Evolutionary conservation across 1,139 yeast species (phyloP).

Genomic region (Protomyces macrosporus): DNA sequence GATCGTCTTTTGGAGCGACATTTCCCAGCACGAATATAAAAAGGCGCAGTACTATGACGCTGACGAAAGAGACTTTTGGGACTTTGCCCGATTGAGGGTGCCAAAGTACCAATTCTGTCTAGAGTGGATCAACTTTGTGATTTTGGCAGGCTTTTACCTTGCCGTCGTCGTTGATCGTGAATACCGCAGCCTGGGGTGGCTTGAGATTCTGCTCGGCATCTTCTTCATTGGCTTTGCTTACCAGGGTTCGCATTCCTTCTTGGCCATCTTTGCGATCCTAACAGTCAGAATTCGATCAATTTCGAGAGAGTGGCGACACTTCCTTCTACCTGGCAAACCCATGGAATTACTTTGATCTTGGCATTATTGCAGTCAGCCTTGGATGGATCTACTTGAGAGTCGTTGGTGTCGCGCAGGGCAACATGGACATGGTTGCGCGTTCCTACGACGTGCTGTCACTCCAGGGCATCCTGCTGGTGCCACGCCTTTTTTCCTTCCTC

Average conservation of each 20-base stretch:
- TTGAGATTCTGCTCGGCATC: slow-evolving; percentile 36
- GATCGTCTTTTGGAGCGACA: slow-evolving; percentile 39
- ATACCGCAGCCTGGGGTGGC: slow-evolving; percentile 25
- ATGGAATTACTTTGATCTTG: slow-evolving; percentile 37
- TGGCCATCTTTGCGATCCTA: neutral
- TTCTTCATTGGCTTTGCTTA: slow-evolving; percentile 39
- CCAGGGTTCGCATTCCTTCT: slow-evolving; percentile 28
- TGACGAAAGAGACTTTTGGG: slow-evolving; percentile 31
- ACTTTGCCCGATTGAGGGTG: slow-evolving; percentile 37
- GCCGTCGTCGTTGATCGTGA: slow-evolving; percentile 31
- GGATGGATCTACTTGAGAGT: slow-evolving; percentile 34
- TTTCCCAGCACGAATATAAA: slow-evolving; percentile 35
- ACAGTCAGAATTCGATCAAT: slow-evolving; percentile 35
- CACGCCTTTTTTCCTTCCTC: slow-evolving; percentile 38
- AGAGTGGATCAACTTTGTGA: slow-evolving; percentile 37
- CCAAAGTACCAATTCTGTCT: slow-evolving; percentile 38
- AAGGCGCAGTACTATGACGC: slow-evolving; percentile 33
- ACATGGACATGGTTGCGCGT: slow-evolving; percentile 28
- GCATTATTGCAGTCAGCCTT: slow-evolving; percentile 36
- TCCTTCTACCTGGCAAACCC: slow-evolving; percentile 36
- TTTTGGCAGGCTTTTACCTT: slow-evolving; percentile 36
- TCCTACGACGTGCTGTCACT: slow-evolving; percentile 38
- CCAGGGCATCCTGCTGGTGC: slow-evolving; percentile 38
- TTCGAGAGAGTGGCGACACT: slow-evolving; percentile 37
- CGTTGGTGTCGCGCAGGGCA: slow-evolving; percentile 31